These are phyloP conservation scores for Nothopassalora personata DNA, from an alignment of 2,329 filamentous ascomycete genomes.

Conservation along the genomic window DNA sequence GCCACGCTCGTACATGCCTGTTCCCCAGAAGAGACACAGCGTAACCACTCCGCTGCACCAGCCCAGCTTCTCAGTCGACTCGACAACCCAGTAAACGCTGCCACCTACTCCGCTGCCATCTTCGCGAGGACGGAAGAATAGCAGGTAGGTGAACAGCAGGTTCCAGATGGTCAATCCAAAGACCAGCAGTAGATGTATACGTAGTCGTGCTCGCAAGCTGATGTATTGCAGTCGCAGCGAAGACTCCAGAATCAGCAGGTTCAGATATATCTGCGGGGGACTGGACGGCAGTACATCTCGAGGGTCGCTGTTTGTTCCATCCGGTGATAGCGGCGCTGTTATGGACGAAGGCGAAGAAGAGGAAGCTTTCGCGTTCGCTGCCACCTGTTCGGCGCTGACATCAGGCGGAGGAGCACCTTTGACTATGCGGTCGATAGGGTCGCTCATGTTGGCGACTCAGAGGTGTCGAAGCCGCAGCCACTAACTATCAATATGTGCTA, in stretches of 20 bases:
- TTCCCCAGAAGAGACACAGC: conserved; percentile 81
- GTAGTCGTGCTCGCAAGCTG: conserved; percentile 76
- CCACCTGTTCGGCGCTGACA: conserved; percentile 41
- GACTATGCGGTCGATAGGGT: conserved; percentile 72
- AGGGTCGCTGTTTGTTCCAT: conserved; percentile 54
- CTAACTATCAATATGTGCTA: not conserved
- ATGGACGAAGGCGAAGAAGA: conserved; percentile 42
- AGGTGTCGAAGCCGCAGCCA: not conserved
- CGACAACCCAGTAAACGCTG: conserved; percentile 92
- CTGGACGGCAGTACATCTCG: conserved; percentile 79
- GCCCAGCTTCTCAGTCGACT: conserved; percentile 83
- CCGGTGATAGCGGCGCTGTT: conserved; percentile 34
- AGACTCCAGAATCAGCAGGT: conserved; percentile 92
- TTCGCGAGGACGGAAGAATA: conserved; percentile 93
- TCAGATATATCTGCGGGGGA: conserved; percentile 94
- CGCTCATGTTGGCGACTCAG: conserved; percentile 14
- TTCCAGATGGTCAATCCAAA: conserved; percentile 76
- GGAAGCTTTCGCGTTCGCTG: conserved; percentile 31
- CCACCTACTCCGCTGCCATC: conserved; percentile 88
- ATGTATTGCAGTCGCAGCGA: conserved; percentile 91
- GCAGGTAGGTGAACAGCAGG: conserved; percentile 75
- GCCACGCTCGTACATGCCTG: conserved; percentile 92
- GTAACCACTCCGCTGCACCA: conserved; percentile 89
- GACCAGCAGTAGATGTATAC: conserved; percentile 91
- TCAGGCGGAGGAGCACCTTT: conserved; percentile 75